phyloP scores from a whole-genome alignment of 805 yeast species.

The Candida glaebosa region DNA sequence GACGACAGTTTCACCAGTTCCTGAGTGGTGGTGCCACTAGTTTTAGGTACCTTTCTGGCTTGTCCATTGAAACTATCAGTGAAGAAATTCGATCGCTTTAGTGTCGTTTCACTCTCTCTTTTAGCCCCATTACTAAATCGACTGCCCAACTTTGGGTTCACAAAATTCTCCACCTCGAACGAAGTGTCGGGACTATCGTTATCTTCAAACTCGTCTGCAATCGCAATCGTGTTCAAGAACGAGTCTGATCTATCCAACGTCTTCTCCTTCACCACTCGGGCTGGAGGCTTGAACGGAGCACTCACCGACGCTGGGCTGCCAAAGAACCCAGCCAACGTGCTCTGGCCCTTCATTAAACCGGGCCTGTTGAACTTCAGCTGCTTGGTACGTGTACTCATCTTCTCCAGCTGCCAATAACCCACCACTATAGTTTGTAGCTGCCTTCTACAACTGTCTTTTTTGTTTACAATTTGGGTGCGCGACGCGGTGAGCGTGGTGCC shows the following conservation, averaged over 20 bases:
- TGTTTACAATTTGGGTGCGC: no score
- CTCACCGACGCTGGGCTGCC: not conserved
- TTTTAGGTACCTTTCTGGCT: slow-evolving; percentile 1
- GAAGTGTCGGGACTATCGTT: slow-evolving; percentile 5
- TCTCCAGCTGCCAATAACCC: no score
- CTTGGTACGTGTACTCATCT: slow-evolving; percentile 1
- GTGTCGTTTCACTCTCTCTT: not conserved
- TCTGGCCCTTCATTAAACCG: slow-evolving; percentile 14
- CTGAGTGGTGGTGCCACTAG: not conserved
- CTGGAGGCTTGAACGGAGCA: not conserved
- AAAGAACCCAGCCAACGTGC: slow-evolving; percentile 28
- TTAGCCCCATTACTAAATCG: not conserved
- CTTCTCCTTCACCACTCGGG: not conserved
- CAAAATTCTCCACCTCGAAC: slow-evolving; percentile 5
- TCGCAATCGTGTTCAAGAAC: not conserved
- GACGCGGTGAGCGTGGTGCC: no score
- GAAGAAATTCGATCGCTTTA: not conserved
- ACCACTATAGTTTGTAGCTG: no score
- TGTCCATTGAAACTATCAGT: slow-evolving; percentile 3
- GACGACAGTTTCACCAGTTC: not conserved
- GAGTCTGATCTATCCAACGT: slow-evolving; percentile 1
- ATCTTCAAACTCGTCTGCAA: slow-evolving; percentile 3
- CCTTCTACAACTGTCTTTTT: no score
- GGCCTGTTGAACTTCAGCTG: slow-evolving; percentile 1
- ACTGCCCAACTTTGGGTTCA: slow-evolving; percentile 2